Base-by-base conservation (phyloP, 2,329 filamentous ascomycete genomes). In the Fusarium sp. region DNA sequence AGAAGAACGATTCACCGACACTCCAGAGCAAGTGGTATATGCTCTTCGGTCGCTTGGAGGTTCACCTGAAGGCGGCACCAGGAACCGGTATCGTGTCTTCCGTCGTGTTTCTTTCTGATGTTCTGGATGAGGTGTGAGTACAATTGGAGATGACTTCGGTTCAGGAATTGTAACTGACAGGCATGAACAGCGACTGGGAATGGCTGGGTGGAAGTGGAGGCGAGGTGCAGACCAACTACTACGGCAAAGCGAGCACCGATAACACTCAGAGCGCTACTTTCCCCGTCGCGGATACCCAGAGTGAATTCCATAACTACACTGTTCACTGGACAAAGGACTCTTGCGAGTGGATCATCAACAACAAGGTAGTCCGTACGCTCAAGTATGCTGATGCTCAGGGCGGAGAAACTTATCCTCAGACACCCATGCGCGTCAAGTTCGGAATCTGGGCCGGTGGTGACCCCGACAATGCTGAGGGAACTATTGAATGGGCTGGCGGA, bases 171-270 rank as follows among this genome's bases (percentile, higher is more conserved):
- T 6, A 7, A 2, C 39, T 42, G n/a, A 22, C 17, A 24, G 17
- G 15, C 5, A 6, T 28, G 5, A 9, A 4, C 10, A 71, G 68
- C 63, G 92, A 95, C 76, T 93, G 91, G 88, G 92, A 94, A 76
- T 94, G 90, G 89, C 84, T 94, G 21, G 92, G 92, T 45, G 89
- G 88, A 21, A 84, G 88, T 62, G 77, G 84, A 45, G 79, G 80
- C 3, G 81, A 92, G 67, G 91, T 92, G 2, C 92, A 95, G 77
- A 89, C 87, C 67, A 96, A 96, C 80, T 96, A 94, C 80, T 91
- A 91, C 75, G 88, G 89, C 75, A 91, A 92, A 80, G 89, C 88
- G 51, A 82, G 89, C 62, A 87, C 84, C 72, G 81, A 78, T 33
- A 81, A 86, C 42, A 59, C 53, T 6, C 58, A 54, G 34, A 60